Evolutionary conservation across 371 early-diverging fungal species (phyloP).

Genomic region (Apophysomyces elegans): DNA sequence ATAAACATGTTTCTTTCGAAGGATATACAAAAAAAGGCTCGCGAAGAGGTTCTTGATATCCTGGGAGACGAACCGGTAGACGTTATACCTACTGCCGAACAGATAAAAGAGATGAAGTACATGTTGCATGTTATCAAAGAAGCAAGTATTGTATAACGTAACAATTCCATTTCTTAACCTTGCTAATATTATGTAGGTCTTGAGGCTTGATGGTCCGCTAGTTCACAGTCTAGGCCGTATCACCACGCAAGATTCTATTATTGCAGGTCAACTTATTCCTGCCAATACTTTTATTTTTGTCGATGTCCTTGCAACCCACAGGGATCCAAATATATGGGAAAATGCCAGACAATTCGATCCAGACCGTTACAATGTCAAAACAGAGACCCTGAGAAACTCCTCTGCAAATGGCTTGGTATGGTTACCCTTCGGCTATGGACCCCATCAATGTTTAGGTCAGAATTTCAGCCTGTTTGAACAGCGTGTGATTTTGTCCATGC

Average conservation of each 20-base stretch:
- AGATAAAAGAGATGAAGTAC: slow-evolving; percentile 21
- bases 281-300: slow-evolving; percentile 13
- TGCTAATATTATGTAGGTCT: slow-evolving; percentile 25
- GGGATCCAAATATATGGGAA: slow-evolving; percentile 18
- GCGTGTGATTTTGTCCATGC: slow-evolving; percentile 43
- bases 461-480: slow-evolving; percentile 53
- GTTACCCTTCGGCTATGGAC: slow-evolving; percentile 20
- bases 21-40: slow-evolving; percentile 34
- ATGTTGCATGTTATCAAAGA: slow-evolving; percentile 27
- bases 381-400: slow-evolving; percentile 25
- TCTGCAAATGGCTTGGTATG: slow-evolving; percentile 11
- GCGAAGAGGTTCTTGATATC: slow-evolving; percentile 25
- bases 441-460: slow-evolving; percentile 53
- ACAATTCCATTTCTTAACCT: too few relatives aligned
- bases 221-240: neutral
- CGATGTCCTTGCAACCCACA: slow-evolving; percentile 19
- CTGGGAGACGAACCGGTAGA: slow-evolving; percentile 26
- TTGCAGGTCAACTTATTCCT: slow-evolving; percentile 18
- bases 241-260: slow-evolving; percentile 13
- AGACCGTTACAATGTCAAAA: slow-evolving; percentile 18
- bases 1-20: neutral
- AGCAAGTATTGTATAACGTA: slow-evolving; percentile 9
- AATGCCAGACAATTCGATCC: slow-evolving; percentile 24
- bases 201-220: slow-evolving; percentile 38
- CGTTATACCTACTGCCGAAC: slow-evolving; percentile 20